A percentile compares a stretch with the other conserved stretches of the same genome.
Conservation (phyloP, 495 filamentous ascomycete genomes). For the Xylaria palmicola region DNA sequence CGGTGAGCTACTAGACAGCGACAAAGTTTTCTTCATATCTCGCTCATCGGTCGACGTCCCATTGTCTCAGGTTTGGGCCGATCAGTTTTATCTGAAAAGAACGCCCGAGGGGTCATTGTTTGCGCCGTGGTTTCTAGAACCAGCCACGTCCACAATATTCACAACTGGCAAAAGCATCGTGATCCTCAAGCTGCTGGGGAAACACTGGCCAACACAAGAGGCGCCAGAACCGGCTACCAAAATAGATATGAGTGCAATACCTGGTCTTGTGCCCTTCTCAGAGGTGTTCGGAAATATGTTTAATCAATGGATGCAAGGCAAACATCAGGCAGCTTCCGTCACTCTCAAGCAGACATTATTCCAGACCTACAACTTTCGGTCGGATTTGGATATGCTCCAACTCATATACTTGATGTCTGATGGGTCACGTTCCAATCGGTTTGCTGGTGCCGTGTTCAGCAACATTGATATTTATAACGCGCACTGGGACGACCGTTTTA, state of each 20-base stretch:
- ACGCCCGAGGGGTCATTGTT: conserved; percentile 56
- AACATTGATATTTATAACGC: conserved; percentile 65
- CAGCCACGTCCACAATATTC: conserved; percentile 68
- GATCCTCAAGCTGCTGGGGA: conserved; percentile 66
- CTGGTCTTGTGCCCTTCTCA: conserved; percentile 67
- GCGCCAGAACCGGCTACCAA: conserved; percentile 23
- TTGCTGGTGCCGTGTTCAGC: conserved; percentile 72
- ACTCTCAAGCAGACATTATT: conserved; percentile 67
- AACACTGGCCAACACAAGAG: conserved; percentile 31
- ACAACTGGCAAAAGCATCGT: conserved; percentile 85
- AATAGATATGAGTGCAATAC: conserved; percentile 58
- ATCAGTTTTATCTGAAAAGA: conserved; percentile 64
- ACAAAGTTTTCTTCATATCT: conserved; percentile 73
- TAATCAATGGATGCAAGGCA: conserved; percentile 66
- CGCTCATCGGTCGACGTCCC: conserved; percentile 58
- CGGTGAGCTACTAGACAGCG: conserved; percentile 62
- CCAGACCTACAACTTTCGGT: conserved; percentile 64
- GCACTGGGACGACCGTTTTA: conserved; percentile 79
- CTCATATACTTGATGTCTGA: conserved; percentile 72
- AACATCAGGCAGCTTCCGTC: conserved; percentile 64
- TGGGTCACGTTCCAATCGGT: conserved; percentile 58
- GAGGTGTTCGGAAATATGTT: conserved; percentile 70
- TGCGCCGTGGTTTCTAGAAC: conserved; percentile 71
- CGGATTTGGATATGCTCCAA: conserved; percentile 65
- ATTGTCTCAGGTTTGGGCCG: conserved; percentile 67